phyloP scores from a whole-genome alignment of 441 rosid genomes.

The Croton laevigatus region DNA sequence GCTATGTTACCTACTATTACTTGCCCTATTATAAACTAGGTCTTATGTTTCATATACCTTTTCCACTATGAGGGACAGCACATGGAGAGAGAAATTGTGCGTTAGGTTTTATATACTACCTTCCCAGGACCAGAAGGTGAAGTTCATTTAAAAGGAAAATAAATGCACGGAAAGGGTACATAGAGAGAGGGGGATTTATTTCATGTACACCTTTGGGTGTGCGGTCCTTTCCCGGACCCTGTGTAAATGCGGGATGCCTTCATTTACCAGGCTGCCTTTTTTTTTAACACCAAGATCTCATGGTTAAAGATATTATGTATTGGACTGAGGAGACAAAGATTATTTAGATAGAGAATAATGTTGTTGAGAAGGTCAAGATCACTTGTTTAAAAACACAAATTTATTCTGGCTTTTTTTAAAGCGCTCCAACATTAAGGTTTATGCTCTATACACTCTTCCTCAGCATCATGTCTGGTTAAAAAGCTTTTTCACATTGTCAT shows the following conservation, averaged over 20 bases:
- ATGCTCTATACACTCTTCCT: neutral
- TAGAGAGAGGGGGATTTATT: neutral
- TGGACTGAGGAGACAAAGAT: neutral
- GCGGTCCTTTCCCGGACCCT: too few species aligned
- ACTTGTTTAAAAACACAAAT: neutral
- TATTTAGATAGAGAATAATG: slow-evolving; percentile 2
- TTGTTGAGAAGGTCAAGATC: neutral
- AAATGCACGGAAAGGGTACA: neutral
- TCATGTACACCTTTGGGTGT: too few species aligned
- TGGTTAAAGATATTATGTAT: neutral
- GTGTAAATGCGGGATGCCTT: too few species aligned
- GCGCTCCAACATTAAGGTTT: neutral
- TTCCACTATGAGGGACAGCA: neutral
- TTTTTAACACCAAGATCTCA: neutral
- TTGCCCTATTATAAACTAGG: neutral
- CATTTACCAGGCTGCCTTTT: too few species aligned
- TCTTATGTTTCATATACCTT: neutral
- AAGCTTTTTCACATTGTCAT: slow-evolving; percentile 10
- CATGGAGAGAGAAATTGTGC: neutral
- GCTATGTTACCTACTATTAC: neutral
- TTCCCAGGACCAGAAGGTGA: neutral
- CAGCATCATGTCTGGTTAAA: neutral
- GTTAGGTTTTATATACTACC: neutral
- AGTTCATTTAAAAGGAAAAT: neutral
- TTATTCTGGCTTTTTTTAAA: slow-evolving; percentile 12